These are phyloP conservation scores for Colletotrichum kahawae DNA, from an alignment of 2,329 filamentous ascomycete species.

Conservation along the genomic window DNA sequence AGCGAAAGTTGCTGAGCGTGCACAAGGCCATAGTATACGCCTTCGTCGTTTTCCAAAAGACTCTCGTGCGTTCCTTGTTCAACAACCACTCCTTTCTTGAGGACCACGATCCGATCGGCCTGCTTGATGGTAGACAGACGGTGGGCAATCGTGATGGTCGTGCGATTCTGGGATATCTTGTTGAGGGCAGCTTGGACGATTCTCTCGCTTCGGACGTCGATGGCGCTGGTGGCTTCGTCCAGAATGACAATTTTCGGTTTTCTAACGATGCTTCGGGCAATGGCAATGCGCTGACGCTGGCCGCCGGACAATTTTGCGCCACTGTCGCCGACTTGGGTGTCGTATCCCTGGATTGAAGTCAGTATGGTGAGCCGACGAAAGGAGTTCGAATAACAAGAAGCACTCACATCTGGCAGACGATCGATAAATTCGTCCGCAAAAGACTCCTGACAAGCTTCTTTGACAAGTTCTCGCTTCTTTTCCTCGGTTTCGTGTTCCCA, in stretches of 20 bases:
- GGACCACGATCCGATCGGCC: constrained; percentile 79
- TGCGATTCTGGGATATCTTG: constrained; percentile 65
- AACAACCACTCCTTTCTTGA: constrained; percentile 72
- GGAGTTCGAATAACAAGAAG: not conserved
- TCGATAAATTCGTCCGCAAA: constrained; percentile 75
- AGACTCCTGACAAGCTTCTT: constrained; percentile 68
- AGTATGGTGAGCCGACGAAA: not conserved
- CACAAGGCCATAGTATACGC: constrained; percentile 73
- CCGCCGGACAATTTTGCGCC: constrained; percentile 83
- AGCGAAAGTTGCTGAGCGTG: constrained; percentile 64
- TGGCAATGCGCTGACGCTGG: constrained; percentile 83
- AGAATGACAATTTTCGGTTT: constrained; percentile 75
- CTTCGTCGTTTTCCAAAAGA: constrained; percentile 63
- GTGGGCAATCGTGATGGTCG: constrained; percentile 78
- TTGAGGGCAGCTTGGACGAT: constrained; percentile 71
- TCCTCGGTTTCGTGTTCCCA: constrained; percentile 60
- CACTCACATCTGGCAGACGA: constrained; percentile 58
- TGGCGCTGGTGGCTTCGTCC: constrained; percentile 78
- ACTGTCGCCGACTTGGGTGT: constrained; percentile 61
- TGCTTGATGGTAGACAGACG: constrained; percentile 76
- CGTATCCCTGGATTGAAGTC: constrained; percentile 60
- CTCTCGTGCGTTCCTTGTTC: constrained; percentile 80
- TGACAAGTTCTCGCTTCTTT: constrained; percentile 63
- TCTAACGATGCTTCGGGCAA: constrained; percentile 76
- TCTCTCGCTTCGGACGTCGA: constrained; percentile 58